Conservation (phyloP, 208 protist genomes). For the Sergeia podlipaevii region DNA sequence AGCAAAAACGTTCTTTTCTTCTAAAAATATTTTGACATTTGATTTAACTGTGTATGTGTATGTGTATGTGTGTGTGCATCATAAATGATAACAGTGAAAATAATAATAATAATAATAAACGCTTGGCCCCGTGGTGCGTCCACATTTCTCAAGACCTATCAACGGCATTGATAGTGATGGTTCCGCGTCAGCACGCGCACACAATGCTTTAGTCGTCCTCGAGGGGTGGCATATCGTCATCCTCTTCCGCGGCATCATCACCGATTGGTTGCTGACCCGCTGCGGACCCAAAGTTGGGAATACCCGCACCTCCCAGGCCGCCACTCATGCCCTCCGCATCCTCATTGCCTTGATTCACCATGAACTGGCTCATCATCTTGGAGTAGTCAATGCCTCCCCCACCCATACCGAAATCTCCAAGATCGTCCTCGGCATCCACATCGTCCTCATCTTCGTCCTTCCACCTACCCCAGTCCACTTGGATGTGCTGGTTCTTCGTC, state of each 20-base stretch:
- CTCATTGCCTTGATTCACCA: constrained; percentile 24
- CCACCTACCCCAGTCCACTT: constrained; percentile 86
- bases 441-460: constrained; percentile 70
- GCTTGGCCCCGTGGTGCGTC: no score
- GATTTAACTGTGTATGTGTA: background rate
- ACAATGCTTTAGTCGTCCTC: constrained; percentile 38
- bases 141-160: no score
- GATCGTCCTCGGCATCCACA: constrained; percentile 14
- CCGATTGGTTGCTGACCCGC: constrained; percentile 9
- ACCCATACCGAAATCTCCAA: constrained; percentile 20
- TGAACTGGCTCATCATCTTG: constrained; percentile 44
- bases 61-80: constrained; percentile 3
- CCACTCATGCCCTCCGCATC: constrained; percentile 32
- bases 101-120: no score
- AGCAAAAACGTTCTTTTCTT: no score
- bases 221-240: constrained; percentile 51
- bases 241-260: constrained; percentile 7
- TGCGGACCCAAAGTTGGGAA: constrained; percentile 25
- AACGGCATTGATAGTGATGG: no score
- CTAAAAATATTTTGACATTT: no score
- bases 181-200: no score
- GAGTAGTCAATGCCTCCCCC: constrained; percentile 18
- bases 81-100: background rate
- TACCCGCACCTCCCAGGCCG: constrained; percentile 9
- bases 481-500: constrained; percentile 59